phyloP scores from a whole-genome alignment of 176 grass and related monocot species.

The Juncus effusus region DNA sequence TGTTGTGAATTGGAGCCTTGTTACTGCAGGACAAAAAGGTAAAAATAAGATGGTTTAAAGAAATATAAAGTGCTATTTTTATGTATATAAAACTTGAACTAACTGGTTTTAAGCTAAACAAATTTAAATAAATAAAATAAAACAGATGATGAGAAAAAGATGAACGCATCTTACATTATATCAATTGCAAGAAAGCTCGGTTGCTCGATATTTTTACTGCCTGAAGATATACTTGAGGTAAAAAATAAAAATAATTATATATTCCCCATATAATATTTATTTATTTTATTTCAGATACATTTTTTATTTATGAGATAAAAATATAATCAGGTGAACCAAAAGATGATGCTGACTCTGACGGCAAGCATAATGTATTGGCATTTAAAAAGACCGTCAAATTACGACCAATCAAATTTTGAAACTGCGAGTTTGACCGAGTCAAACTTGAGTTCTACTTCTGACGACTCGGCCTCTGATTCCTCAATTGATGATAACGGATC shows the following conservation, averaged over 20 bases:
- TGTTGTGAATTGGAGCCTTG: constrained; percentile 92
- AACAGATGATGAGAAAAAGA: constrained; percentile 89
- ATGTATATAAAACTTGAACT: neutral
- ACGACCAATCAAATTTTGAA: constrained; percentile 45
- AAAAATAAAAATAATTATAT: neutral
- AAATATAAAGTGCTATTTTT: neutral
- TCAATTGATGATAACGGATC: constrained; percentile 64
- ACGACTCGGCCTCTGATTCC: constrained; percentile 88
- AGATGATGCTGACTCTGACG: constrained; percentile 88
- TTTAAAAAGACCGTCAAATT: constrained; percentile 58
- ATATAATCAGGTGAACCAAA: constrained; percentile 77
- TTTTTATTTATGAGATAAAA: neutral
- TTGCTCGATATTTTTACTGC: constrained; percentile 93
- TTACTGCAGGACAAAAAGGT: constrained; percentile 91
- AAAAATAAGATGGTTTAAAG: constrained; percentile 13
- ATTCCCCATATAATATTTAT: neutral
- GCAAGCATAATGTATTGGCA: constrained; percentile 99
- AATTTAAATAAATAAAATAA: constrained; percentile 20
- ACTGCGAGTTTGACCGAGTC: constrained; percentile 64
- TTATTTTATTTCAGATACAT: neutral
- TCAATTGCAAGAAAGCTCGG: constrained; percentile 95
- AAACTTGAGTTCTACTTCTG: constrained; percentile 57
- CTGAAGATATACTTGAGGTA: constrained; percentile 96
- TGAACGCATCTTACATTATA: constrained; percentile 98
- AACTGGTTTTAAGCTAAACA: neutral